Evolutionary conservation across 768 basidiomycete species (phyloP).

Genomic region (Coprinellus micaceus): DNA sequence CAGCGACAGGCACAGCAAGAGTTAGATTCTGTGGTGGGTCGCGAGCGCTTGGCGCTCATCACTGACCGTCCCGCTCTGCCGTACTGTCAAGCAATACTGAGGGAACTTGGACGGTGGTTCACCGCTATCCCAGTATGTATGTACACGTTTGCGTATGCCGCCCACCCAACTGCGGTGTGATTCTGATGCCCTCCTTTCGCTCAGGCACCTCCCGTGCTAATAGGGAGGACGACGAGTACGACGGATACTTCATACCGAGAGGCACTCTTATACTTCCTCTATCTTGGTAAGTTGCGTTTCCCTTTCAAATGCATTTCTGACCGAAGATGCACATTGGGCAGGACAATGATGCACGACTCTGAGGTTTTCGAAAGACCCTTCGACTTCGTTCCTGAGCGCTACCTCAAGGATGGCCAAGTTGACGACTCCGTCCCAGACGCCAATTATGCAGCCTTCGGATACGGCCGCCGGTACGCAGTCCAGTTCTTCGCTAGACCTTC

Average conservation of each 20-base stretch:
- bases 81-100: slow-evolving; percentile 18
- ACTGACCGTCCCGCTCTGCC: slow-evolving; percentile 2
- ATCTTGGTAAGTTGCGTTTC: background rate
- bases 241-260: slow-evolving; percentile 18
- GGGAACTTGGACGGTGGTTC: slow-evolving; percentile 25
- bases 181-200: background rate
- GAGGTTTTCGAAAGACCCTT: slow-evolving; percentile 16
- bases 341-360: slow-evolving; percentile 20
- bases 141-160: slow-evolving; percentile 5
- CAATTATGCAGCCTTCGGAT: slow-evolving; percentile 28
- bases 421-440: slow-evolving; percentile 23
- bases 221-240: slow-evolving; percentile 32
- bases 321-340: background rate
- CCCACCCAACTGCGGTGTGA: background rate
- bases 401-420: slow-evolving; percentile 21
- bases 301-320: too few relatives aligned
- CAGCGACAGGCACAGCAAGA: slow-evolving; percentile 5
- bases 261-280: background rate
- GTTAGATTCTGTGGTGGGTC: slow-evolving; percentile 6
- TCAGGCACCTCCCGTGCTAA: slow-evolving; percentile 23
- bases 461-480: slow-evolving; percentile 19
- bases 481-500: too few relatives aligned
- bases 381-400: slow-evolving; percentile 29
- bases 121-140: slow-evolving; percentile 13
- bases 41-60: background rate